A percentile compares a stretch with the other conserved stretches of the same genome.
Evolutionary conservation across 352 stramenopile species (phyloP).

Genomic region (Phytophthora citrophthora): DNA sequence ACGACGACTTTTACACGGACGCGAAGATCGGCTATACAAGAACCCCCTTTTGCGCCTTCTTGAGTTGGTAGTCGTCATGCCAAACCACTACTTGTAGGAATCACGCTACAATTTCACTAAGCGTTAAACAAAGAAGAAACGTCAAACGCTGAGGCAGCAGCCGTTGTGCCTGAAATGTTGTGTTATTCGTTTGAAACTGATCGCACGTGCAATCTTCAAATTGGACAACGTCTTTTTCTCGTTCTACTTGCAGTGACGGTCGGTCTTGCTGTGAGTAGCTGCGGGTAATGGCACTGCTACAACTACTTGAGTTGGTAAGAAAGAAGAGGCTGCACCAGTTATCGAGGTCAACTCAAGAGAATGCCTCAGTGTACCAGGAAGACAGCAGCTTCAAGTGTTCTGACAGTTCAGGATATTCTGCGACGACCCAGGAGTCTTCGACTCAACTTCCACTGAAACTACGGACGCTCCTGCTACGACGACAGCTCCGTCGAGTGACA

Average conservation of each 20-base stretch:
- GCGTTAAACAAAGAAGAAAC: too few species aligned
- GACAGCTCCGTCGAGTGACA: too few species aligned
- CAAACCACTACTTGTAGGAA: neutral
- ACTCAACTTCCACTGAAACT: too few species aligned
- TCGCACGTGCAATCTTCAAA: neutral
- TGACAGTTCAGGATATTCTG: too few species aligned
- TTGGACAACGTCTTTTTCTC: neutral
- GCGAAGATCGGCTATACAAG: constrained; percentile 43
- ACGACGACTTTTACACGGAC: constrained; percentile 41
- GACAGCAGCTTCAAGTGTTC: neutral
- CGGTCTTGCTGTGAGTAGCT: neutral
- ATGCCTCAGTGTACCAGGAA: neutral
- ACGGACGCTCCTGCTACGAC: too few species aligned
- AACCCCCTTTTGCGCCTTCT: too few species aligned
- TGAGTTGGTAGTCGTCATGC: neutral
- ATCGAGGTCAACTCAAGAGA: neutral
- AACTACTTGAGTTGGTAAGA: neutral
- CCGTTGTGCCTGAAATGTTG: too few species aligned
- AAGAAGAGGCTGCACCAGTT: neutral
- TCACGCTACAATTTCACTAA: too few species aligned
- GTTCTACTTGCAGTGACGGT: neutral
- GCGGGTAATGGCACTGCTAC: neutral
- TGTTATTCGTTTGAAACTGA: neutral
- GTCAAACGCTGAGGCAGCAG: too few species aligned
- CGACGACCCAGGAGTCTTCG: too few species aligned